A percentile compares a stretch with the other conserved stretches of the same genome.
These are phyloP conservation scores for Coccomyxa sp. DNA, from an alignment of 139 green algal genomes.

Conservation along the genomic window DNA sequence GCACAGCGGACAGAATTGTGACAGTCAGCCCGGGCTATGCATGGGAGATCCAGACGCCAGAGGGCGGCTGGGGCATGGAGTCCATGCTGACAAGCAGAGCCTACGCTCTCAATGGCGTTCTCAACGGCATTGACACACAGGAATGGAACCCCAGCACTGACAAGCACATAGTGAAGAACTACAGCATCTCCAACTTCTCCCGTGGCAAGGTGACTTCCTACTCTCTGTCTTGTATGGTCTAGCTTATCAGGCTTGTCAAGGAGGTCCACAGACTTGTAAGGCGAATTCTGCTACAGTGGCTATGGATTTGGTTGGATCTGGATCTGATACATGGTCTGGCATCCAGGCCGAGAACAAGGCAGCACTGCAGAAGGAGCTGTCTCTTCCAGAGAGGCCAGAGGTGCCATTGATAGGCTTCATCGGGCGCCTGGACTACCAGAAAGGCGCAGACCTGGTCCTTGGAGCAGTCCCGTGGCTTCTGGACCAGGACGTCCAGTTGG, in stretches of 20 bases:
- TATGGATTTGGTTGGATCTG: neutral
- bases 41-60: constrained; percentile 68
- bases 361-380: constrained; percentile 46
- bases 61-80: constrained; percentile 52
- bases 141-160: constrained; percentile 45
- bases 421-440: constrained; percentile 77
- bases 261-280: neutral
- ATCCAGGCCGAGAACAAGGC: constrained; percentile 31
- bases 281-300: neutral
- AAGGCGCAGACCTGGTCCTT: constrained; percentile 49
- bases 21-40: constrained; percentile 80
- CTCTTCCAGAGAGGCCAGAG: constrained; percentile 36
- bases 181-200: constrained; percentile 27
- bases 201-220: constrained; percentile 39
- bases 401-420: constrained; percentile 80
- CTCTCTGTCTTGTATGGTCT: no score
- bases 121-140: constrained; percentile 80
- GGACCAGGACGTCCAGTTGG: constrained; percentile 61
- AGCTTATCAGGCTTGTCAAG: neutral
- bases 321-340: neutral
- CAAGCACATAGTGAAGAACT: constrained; percentile 28
- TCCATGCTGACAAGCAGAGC: constrained; percentile 21
- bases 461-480: constrained; percentile 24
- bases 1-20: constrained; percentile 68
- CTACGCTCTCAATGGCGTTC: constrained; percentile 72